Percentiles rank a stretch among this genome's conserved stretches.
phyloP scores from a whole-genome alignment of 2,329 filamentous ascomycete species.

The Cladosporium sp. region DNA sequence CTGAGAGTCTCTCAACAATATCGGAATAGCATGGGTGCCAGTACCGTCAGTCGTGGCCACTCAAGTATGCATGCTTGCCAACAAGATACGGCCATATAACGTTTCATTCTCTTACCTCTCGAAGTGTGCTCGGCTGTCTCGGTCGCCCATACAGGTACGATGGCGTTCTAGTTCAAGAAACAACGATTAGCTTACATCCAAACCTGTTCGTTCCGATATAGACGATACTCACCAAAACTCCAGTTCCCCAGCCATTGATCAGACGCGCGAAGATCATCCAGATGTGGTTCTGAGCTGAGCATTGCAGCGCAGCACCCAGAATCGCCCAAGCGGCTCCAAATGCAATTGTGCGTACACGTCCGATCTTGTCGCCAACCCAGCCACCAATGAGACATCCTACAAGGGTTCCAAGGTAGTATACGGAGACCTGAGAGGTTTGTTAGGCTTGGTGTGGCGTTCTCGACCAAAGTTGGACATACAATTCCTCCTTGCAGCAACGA shows the following conservation, averaged over 20 bases:
- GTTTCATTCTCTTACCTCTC: constrained; percentile 43
- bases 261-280: constrained; percentile 58
- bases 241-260: constrained; percentile 58
- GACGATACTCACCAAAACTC: constrained; percentile 54
- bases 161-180: constrained; percentile 55
- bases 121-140: constrained; percentile 68
- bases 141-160: constrained; percentile 70
- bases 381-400: constrained; percentile 65
- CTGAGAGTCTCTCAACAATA: background rate
- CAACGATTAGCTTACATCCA: constrained; percentile 36
- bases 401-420: constrained; percentile 63
- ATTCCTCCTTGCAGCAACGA: constrained; percentile 65
- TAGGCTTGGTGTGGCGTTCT: background rate
- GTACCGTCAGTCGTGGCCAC: background rate
- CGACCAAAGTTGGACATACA: constrained; percentile 26
- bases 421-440: constrained; percentile 39
- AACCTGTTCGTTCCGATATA: background rate
- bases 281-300: constrained; percentile 62
- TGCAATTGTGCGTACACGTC: constrained; percentile 64
- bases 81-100: background rate
- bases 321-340: constrained; percentile 50
- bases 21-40: background rate
- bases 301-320: constrained; percentile 62
- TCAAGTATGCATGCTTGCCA: background rate
- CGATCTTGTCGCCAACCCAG: constrained; percentile 63